phyloP scores from a whole-genome alignment of 495 filamentous ascomycete genomes.

The Choiromyces venosus region DNA sequence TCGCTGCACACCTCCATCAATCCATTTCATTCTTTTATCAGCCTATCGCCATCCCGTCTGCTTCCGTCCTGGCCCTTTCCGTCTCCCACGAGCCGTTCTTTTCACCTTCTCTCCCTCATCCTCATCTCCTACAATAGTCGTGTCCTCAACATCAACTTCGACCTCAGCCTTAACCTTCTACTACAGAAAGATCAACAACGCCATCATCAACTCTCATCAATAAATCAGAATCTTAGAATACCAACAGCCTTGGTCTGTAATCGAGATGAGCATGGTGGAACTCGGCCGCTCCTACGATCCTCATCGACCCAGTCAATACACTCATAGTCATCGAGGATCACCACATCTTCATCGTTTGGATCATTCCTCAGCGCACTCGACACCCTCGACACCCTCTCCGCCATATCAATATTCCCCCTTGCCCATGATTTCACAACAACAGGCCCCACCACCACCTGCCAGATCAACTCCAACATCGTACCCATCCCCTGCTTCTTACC shows the following conservation, averaged over 20 bases:
- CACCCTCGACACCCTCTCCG: slow-evolving; percentile 44
- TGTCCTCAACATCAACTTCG: slow-evolving; percentile 6
- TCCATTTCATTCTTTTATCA: neutral
- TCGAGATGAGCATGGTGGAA: slow-evolving; percentile 45
- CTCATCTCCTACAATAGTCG: slow-evolving; percentile 5
- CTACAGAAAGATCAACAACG: neutral
- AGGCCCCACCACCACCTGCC: slow-evolving; percentile 26
- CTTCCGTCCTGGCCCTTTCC: neutral
- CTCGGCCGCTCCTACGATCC: slow-evolving; percentile 40
- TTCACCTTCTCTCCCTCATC: slow-evolving; percentile 9
- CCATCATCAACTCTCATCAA: slow-evolving; percentile 4
- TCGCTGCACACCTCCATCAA: neutral
- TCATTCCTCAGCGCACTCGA: slow-evolving; percentile 41
- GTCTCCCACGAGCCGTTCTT: slow-evolving; percentile 6
- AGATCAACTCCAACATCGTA: slow-evolving; percentile 46
- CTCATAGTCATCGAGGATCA: slow-evolving; percentile 41
- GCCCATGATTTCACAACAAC: slow-evolving; percentile 36
- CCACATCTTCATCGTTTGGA: slow-evolving; percentile 42
- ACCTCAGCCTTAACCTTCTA: neutral
- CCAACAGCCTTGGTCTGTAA: slow-evolving; percentile 21
- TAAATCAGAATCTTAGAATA: slow-evolving; percentile 12
- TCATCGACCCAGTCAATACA: slow-evolving; percentile 37
- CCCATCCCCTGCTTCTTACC: slow-evolving; percentile 50
- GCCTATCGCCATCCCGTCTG: neutral
- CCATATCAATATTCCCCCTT: slow-evolving; percentile 42